A percentile compares a stretch with the other conserved stretches of the same genome.
Conservation (phyloP, 768 basidiomycete genomes). For the Auricularia heimuer region DNA sequence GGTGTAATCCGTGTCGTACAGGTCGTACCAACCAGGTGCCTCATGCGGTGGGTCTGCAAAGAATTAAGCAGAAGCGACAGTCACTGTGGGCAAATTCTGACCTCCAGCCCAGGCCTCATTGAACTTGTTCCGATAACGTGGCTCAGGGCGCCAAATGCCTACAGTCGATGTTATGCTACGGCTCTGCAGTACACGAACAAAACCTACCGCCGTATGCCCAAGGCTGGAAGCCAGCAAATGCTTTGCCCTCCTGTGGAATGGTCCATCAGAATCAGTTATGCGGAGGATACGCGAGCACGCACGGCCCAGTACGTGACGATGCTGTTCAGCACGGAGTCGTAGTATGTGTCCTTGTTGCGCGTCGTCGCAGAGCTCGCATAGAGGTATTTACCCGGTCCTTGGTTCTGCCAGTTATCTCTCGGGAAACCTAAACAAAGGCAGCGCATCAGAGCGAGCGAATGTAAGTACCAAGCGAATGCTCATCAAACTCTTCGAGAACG, state of each 20-base stretch:
- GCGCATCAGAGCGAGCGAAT: not conserved
- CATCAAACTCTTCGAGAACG: not conserved
- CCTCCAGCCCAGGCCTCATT: slow-evolving; percentile 1
- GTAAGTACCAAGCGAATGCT: not conserved
- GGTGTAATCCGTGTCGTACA: slow-evolving; percentile 1
- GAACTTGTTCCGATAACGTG: not conserved
- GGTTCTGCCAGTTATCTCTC: not conserved
- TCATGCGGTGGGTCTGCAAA: not conserved
- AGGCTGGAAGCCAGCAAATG: not conserved
- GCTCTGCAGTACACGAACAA: not conserved
- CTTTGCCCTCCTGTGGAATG: not conserved
- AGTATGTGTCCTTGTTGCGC: slow-evolving; percentile 2
- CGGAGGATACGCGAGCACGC: not conserved
- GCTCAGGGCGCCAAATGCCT: not conserved
- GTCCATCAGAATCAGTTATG: not conserved
- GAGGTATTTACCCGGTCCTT: not conserved
- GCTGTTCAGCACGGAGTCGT: not conserved
- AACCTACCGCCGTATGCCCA: not conserved
- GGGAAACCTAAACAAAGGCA: not conserved
- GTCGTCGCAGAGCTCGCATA: not conserved
- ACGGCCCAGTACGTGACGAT: not conserved
- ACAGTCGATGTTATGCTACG: not conserved
- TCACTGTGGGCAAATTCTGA: not conserved
- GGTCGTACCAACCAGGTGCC: not conserved
- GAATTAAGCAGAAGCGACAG: not conserved